A percentile compares a stretch with the other conserved stretches of the same genome.
phyloP scores from a whole-genome alignment of 2,329 filamentous ascomycete species.

The Piedraia hortae region DNA sequence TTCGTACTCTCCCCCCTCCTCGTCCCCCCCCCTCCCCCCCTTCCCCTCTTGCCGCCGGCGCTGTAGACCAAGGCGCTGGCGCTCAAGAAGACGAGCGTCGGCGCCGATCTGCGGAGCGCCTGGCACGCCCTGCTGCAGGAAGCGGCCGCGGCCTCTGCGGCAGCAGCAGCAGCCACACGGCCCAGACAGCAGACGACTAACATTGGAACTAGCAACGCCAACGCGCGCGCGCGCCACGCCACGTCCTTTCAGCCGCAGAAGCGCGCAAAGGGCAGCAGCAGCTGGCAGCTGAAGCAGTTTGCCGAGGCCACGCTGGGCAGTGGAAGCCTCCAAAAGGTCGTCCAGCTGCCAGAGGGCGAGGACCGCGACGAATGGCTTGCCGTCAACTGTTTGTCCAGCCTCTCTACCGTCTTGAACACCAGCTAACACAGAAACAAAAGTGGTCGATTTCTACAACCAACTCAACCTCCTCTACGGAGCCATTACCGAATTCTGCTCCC shows the following conservation, averaged over 20 bases:
- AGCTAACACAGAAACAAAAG: no score
- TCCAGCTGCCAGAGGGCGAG: slow-evolving; percentile 88
- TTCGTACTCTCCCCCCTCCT: slow-evolving; percentile 24
- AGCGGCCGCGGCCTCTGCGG: no score
- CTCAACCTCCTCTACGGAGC: slow-evolving; percentile 97
- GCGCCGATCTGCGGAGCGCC: no score
- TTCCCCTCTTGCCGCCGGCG: slow-evolving; percentile 15
- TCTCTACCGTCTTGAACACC: no score
- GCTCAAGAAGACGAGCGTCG: no score
- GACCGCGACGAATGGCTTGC: slow-evolving; percentile 96
- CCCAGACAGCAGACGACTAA: no score
- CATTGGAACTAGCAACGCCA: slow-evolving; percentile 14
- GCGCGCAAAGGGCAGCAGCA: slow-evolving; percentile 60
- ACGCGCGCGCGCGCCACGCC: slow-evolving; percentile 36
- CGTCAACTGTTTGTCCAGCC: slow-evolving; percentile 45
- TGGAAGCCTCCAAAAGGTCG: slow-evolving; percentile 81
- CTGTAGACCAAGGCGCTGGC: slow-evolving; percentile 17
- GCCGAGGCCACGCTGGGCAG: slow-evolving; percentile 89
- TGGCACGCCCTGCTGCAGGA: no score
- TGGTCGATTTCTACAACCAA: slow-evolving; percentile 99
- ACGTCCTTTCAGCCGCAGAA: slow-evolving; percentile 79
- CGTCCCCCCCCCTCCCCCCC: slow-evolving; percentile 11
- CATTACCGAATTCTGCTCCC: slow-evolving; percentile 97
- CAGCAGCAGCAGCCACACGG: not conserved
- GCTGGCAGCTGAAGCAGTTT: slow-evolving; percentile 88